Conservation (phyloP, 768 basidiomycete genomes). For the Amanita pallidorosea region DNA sequence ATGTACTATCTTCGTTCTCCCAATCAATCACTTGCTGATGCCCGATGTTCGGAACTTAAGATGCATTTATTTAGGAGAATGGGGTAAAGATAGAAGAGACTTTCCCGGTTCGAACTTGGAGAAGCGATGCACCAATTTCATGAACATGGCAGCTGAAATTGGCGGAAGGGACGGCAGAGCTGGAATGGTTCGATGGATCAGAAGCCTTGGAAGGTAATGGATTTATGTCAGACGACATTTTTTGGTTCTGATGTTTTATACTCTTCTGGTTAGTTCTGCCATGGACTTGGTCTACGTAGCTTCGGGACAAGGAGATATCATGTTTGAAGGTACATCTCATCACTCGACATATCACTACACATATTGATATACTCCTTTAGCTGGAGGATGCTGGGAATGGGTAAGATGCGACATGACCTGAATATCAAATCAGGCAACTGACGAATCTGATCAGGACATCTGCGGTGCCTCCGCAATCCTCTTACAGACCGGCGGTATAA, state of each 20-base stretch:
- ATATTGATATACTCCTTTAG: constrained; percentile 1
- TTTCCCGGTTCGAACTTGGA: constrained; percentile 12
- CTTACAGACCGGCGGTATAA: constrained; percentile 15
- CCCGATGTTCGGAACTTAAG: constrained; percentile 4
- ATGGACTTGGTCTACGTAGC: constrained; percentile 17
- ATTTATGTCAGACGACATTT: background rate
- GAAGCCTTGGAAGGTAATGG: constrained; percentile 14
- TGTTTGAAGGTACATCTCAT: constrained; percentile 12
- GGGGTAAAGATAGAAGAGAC: constrained; percentile 16
- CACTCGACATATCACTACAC: background rate
- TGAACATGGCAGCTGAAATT: constrained; percentile 16
- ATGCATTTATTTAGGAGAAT: constrained; percentile 15
- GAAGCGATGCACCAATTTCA: constrained; percentile 14
- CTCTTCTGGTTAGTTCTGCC: constrained; percentile 9
- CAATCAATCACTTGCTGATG: background rate
- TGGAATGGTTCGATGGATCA: constrained; percentile 16
- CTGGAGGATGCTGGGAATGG: constrained; percentile 17
- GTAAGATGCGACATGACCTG: constrained; percentile 2
- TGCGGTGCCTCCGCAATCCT: constrained; percentile 15
- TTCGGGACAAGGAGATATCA: constrained; percentile 15
- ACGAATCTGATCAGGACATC: constrained; percentile 10
- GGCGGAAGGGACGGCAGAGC: constrained; percentile 14
- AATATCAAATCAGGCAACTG: background rate
- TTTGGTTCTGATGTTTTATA: background rate
- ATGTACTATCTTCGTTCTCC: background rate